Evolutionary conservation across 345 rosid species (phyloP).

Genomic region (Nephelium lappaceum): DNA sequence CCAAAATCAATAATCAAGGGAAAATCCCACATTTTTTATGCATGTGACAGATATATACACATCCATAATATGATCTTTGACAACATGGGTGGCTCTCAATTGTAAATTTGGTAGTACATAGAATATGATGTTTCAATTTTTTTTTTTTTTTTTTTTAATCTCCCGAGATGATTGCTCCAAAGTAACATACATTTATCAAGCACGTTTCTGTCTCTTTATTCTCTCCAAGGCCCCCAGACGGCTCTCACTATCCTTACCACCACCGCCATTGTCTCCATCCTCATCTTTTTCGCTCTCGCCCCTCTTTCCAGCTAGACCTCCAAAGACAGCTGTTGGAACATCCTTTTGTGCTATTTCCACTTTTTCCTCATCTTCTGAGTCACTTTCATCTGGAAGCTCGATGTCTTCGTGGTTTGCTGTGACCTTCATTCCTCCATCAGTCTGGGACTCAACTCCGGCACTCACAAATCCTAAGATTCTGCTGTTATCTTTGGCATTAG

Average conservation of each 20-base stretch:
- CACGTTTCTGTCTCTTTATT: conserved; percentile 67
- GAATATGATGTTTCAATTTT: conserved; percentile 2
- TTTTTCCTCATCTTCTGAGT: conserved; percentile 64
- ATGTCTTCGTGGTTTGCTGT: conserved; percentile 74
- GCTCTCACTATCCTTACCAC: conserved; percentile 35
- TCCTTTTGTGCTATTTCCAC: conserved; percentile 79
- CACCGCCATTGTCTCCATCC: conserved; percentile 22
- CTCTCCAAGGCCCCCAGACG: conserved; percentile 86
- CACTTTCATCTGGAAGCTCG: conserved; percentile 82
- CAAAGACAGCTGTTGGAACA: conserved; percentile 83
- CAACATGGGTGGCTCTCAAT: not conserved
- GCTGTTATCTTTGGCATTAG: conserved; percentile 44
- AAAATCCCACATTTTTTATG: not conserved
- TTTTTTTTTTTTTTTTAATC: too few relatives aligned
- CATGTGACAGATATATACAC: conserved; percentile 3
- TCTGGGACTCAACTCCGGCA: conserved; percentile 75
- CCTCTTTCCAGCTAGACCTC: conserved; percentile 75
- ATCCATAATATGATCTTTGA: not conserved
- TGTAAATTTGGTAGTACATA: not conserved
- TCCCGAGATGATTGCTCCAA: not conserved
- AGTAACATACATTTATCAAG: conserved; percentile 6
- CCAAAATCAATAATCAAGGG: too few relatives aligned
- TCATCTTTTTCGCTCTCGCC: conserved; percentile 42
- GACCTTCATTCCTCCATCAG: conserved; percentile 47
- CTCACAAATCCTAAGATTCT: conserved; percentile 86